Base-by-base conservation (phyloP, 139 green algal genomes). In the Monoraphidium neglectum region DNA sequence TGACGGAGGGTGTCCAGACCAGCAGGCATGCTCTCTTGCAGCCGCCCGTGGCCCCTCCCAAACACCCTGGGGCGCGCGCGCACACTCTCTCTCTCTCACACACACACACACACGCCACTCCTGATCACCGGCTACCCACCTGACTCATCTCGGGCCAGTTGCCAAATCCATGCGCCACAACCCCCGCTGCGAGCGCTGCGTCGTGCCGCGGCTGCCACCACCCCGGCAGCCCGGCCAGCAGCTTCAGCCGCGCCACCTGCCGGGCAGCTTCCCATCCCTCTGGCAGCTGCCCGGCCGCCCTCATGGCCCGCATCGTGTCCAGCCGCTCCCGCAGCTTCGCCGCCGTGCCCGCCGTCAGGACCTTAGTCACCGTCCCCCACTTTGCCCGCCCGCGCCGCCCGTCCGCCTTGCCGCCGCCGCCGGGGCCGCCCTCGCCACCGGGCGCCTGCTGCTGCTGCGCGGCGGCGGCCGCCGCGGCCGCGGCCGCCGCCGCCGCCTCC, bases 151-250 rank as follows among this genome's bases (percentile, higher is more conserved):
- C 24, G 13, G 33, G 47, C 73, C 73, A 79, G 47, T 72, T 73
- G 33, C 63, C 73, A 67, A 65, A 79, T 2, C 73, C 73, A 33
- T 79, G 73, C 33, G 23, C 32, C 46, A 73, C 33, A 23, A 67
- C 63, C 13, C 73, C 73, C 2, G 28, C 49, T 6, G 66, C 35
- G 32, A 79, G 63, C 24, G 32, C 73, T 28, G 37, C 73, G 40
- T 79, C 73, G 18, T 73, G 73, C 47, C 37, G 23, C 35, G 62
- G 30, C 24, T 4, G 40, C 73, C 73, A 79, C 73, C 73, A 79
- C 33, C 26, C 23, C 6, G 73, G 73, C 63, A 79, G 32, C 21
- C 70, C 72, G 32, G 69, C 70, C 0, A 32, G 60, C 60, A 23
- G 4, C 38, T 46, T 61, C 18, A 46, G 36, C 4, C 33, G 43